Conservation (phyloP, 345 rosid species). For the Moricandia arvensis region DNA sequence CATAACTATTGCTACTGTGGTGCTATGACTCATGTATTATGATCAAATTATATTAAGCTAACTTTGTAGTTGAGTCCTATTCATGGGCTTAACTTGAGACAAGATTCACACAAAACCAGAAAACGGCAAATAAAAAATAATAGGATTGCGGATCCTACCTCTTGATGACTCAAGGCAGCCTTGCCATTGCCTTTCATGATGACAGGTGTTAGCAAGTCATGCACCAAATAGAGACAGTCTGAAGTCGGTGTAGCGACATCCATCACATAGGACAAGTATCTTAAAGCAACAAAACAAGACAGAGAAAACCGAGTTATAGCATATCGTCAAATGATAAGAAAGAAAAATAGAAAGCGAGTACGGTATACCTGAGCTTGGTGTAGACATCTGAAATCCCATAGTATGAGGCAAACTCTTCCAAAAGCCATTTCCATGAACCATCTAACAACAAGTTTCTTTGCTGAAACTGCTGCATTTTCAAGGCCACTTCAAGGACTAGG, state of each 20-base stretch:
- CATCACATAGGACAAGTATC: constrained; percentile 94
- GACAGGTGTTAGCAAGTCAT: constrained; percentile 79
- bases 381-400: constrained; percentile 93
- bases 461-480: constrained; percentile 84
- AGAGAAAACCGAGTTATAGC: constrained; percentile 17
- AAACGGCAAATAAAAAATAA: not conserved
- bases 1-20: not conserved
- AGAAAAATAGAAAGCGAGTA: not conserved
- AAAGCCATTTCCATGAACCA: constrained; percentile 98
- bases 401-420: constrained; percentile 85
- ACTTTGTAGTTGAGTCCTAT: not conserved
- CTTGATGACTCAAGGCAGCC: constrained; percentile 90
- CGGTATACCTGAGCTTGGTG: constrained; percentile 74
- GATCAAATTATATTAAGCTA: constrained; percentile 9
- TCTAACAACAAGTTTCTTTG: constrained; percentile 75
- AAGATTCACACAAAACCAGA: not conserved
- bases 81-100: constrained; percentile 2
- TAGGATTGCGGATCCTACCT: constrained; percentile 47
- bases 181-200: constrained; percentile 77
- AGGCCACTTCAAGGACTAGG: constrained; percentile 77
- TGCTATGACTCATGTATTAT: constrained; percentile 1
- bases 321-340: constrained; percentile 10
- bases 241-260: constrained; percentile 98
- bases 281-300: constrained; percentile 34
- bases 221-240: constrained; percentile 83